phyloP scores from a whole-genome alignment of 2,329 filamentous ascomycete genomes.

The Westerdykella aurantiaca region DNA sequence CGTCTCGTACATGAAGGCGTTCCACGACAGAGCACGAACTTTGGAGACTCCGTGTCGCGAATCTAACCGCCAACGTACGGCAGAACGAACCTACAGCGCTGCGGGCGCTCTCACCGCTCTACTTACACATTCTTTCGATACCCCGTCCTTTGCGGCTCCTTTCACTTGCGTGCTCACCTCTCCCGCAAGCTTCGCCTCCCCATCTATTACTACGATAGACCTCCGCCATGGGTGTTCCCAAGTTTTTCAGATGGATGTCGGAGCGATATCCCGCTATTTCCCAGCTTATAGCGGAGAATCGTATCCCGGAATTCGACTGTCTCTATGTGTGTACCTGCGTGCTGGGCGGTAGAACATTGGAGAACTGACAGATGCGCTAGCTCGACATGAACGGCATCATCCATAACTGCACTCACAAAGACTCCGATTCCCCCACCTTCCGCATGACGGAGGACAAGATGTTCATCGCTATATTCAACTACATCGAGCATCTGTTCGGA shows the following conservation, averaged over 20 bases:
- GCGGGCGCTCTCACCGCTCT: neutral
- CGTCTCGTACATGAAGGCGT: neutral
- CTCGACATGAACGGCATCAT: constrained; percentile 99
- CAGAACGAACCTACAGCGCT: neutral
- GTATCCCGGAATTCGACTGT: constrained; percentile 97
- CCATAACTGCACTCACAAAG: constrained; percentile 98
- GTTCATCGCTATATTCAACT: constrained; percentile 99
- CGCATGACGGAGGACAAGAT: constrained; percentile 96
- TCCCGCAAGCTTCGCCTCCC: neutral
- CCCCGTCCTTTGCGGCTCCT: neutral
- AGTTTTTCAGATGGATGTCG: constrained; percentile 98
- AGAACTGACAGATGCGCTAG: constrained; percentile 35
- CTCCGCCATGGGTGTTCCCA: constrained; percentile 63
- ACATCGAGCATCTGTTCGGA: constrained; percentile 96
- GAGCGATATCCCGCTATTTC: constrained; percentile 98
- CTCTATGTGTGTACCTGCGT: constrained; percentile 61
- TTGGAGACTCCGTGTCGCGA: neutral
- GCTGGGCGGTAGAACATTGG: neutral
- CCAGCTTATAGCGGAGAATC: constrained; percentile 95
- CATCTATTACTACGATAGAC: neutral
- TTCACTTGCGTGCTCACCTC: neutral
- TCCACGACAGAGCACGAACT: neutral
- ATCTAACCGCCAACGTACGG: neutral
- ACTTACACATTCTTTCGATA: neutral
- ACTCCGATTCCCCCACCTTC: constrained; percentile 85